Conservation (phyloP, 441 rosid species). For the Flueggea neowawraea region DNA sequence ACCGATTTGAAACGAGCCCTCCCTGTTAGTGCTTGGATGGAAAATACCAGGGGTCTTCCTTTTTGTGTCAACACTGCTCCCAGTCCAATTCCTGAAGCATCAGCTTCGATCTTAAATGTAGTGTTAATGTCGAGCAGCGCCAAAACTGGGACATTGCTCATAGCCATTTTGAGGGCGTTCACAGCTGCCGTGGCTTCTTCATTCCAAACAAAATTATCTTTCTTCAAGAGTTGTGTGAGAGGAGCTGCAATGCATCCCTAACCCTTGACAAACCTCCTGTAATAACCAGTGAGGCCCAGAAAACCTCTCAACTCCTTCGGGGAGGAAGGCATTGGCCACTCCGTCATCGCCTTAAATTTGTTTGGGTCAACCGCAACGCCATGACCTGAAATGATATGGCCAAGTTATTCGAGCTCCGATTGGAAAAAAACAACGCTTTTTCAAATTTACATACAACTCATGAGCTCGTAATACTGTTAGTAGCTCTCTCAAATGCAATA, state of each 20-base stretch:
- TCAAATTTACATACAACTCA: not conserved
- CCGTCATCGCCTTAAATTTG: not conserved
- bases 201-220: too few species aligned
- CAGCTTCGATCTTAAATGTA: too few species aligned
- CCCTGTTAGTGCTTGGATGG: not conserved
- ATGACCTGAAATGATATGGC: not conserved
- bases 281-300: too few species aligned
- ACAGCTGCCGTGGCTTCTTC: too few species aligned
- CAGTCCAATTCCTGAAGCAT: not conserved
- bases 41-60: not conserved
- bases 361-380: not conserved
- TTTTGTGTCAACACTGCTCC: not conserved
- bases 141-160: too few species aligned
- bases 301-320: too few species aligned
- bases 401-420: not conserved
- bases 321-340: too few species aligned
- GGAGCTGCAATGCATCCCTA: too few species aligned
- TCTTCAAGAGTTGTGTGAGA: too few species aligned
- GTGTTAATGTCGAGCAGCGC: too few species aligned
- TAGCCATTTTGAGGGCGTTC: too few species aligned
- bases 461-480: not conserved
- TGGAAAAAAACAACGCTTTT: not conserved
- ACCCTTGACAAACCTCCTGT: too few species aligned
- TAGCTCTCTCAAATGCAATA: not conserved
- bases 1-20: not conserved